These are phyloP conservation scores for Cercospora zeina DNA, from an alignment of 2,329 filamentous ascomycete genomes.

Conservation along the genomic window DNA sequence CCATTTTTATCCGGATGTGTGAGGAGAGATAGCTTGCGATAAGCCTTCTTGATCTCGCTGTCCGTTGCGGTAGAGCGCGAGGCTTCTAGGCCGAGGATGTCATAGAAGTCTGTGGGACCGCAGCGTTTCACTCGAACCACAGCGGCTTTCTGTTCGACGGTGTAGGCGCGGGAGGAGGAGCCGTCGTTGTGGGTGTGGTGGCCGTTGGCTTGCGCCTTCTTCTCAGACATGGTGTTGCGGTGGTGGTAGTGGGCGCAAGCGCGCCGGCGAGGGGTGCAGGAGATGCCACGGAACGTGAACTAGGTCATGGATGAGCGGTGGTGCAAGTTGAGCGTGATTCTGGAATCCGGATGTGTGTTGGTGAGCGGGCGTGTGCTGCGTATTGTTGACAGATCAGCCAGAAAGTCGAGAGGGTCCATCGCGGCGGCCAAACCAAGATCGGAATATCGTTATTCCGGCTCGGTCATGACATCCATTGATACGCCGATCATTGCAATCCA, in stretches of 20 bases:
- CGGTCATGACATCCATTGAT: not conserved
- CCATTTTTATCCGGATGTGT: conserved; percentile 99
- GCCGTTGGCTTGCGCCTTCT: conserved; percentile 24
- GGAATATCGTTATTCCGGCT: not conserved
- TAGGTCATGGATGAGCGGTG: not conserved
- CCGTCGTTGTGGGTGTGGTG: conserved; percentile 71
- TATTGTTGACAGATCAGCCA: conserved; percentile 26
- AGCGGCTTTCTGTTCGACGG: conserved; percentile 84
- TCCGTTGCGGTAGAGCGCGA: conserved; percentile 69
- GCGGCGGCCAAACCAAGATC: not conserved
- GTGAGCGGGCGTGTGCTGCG: not conserved
- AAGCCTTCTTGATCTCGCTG: conserved; percentile 93
- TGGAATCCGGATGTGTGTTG: not conserved
- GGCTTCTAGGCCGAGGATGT: conserved; percentile 76
- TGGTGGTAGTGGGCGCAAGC: conserved; percentile 6
- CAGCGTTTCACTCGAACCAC: conserved; percentile 87
- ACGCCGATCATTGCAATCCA: not conserved
- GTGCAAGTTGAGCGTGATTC: not conserved
- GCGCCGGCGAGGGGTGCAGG: conserved; percentile 1
- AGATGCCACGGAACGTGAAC: conserved; percentile 15
- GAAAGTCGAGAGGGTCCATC: conserved; percentile 6
- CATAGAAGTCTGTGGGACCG: conserved; percentile 85
- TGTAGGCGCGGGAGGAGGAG: conserved; percentile 75
- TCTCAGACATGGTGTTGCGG: conserved; percentile 23
- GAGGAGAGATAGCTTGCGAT: conserved; percentile 87